These are phyloP conservation scores for Ensete ventricosum DNA, from an alignment of 176 grass and related monocot genomes.

Conservation along the genomic window DNA sequence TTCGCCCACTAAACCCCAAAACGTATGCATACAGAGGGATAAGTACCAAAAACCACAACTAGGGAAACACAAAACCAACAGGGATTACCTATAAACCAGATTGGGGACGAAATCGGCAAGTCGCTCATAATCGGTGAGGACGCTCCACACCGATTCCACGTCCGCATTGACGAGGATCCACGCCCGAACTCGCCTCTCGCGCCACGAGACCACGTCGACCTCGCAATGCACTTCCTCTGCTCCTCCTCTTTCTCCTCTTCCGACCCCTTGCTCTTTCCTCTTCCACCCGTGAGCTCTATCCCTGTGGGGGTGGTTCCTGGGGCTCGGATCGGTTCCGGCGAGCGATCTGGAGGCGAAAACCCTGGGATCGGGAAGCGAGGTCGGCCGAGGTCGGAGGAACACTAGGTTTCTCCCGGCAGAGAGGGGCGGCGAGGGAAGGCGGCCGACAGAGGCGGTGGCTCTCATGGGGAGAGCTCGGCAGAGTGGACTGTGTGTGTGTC, in stretches of 20 bases:
- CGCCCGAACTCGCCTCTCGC: constrained; percentile 59
- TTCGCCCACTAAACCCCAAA: constrained; percentile 53
- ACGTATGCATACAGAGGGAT: constrained; percentile 7
- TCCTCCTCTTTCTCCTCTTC: neutral
- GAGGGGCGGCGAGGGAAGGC: constrained; percentile 25
- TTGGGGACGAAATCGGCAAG: constrained; percentile 91
- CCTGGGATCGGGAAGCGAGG: neutral
- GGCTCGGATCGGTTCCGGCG: constrained; percentile 4
- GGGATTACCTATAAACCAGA: constrained; percentile 65
- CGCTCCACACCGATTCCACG: constrained; percentile 68
- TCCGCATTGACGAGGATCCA: constrained; percentile 64
- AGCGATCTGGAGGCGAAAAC: constrained; percentile 4
- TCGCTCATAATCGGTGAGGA: constrained; percentile 92
- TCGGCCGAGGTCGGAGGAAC: constrained; percentile 9
- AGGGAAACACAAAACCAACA: neutral
- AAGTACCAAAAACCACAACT: constrained; percentile 2
- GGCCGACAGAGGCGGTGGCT: constrained; percentile 33
- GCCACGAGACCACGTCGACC: constrained; percentile 91
- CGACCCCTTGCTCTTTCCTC: constrained; percentile 9
- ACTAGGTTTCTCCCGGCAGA: neutral
- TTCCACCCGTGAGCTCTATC: constrained; percentile 8
- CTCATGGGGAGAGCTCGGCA: constrained; percentile 30
- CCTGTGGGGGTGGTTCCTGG: constrained; percentile 4
- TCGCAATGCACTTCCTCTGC: constrained; percentile 48
- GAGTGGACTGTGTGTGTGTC: constrained; percentile 24